Percentiles rank a stretch among this genome's conserved stretches.
Conservation (phyloP, 352 stramenopile genomes). For the Hyaloperonospora brassicae region DNA sequence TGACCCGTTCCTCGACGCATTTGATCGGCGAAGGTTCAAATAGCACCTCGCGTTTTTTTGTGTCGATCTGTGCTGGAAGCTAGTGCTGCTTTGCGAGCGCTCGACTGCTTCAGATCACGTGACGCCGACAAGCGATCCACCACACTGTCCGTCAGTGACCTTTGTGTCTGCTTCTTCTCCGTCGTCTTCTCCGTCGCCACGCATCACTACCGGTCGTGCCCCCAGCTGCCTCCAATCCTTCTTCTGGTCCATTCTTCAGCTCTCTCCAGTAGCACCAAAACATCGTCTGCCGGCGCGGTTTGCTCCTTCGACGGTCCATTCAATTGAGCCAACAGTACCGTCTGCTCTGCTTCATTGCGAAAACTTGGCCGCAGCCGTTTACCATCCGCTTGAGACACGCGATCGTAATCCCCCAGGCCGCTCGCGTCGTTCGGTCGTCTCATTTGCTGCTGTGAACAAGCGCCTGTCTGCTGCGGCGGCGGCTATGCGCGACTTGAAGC, state of each 20-base stretch:
- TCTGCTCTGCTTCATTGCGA: conserved; percentile 51
- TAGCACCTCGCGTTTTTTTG: conserved; percentile 21
- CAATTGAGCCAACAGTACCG: conserved; percentile 51
- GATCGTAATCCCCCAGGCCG: conserved; percentile 32
- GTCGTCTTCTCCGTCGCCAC: conserved; percentile 21
- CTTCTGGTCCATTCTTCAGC: neutral
- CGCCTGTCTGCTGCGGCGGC: neutral
- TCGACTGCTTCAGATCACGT: conserved; percentile 22
- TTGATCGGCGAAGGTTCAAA: conserved; percentile 13
- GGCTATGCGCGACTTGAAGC: conserved; percentile 1
- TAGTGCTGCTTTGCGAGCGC: conserved; percentile 23
- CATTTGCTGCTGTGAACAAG: conserved; percentile 1
- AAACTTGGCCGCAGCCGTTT: conserved; percentile 55
- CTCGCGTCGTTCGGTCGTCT: conserved; percentile 49
- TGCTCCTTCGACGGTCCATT: conserved; percentile 23
- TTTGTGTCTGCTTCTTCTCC: conserved; percentile 11
- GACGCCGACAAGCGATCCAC: conserved; percentile 39
- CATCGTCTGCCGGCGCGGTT: conserved; percentile 11
- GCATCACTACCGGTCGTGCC: conserved; percentile 1
- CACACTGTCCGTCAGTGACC: neutral
- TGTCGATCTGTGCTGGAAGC: conserved; percentile 42
- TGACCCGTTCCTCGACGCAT: conserved; percentile 18
- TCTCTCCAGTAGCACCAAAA: no score
- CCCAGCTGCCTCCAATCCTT: conserved; percentile 3
- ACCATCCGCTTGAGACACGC: conserved; percentile 23